Conservation (phyloP, 192 early-diverging fungal genomes). For the Pilaira anomala region DNA sequence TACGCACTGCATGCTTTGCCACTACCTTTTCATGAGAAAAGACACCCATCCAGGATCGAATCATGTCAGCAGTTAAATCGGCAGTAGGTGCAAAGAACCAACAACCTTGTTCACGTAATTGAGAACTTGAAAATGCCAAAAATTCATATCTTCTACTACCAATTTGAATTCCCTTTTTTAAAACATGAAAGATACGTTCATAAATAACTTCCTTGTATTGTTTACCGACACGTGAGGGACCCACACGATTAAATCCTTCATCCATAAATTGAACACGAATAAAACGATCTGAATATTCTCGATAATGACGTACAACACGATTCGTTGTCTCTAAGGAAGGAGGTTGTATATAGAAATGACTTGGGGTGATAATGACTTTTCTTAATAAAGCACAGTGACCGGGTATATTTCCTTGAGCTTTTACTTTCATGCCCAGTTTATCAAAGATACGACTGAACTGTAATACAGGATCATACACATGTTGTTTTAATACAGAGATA, state of each 20-base stretch:
- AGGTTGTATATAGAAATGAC: slow-evolving; percentile 59
- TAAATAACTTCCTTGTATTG: slow-evolving; percentile 42
- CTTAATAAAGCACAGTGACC: slow-evolving; percentile 47
- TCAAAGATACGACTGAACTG: slow-evolving; percentile 25
- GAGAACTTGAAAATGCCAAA: slow-evolving; percentile 61
- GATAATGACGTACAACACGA: slow-evolving; percentile 64
- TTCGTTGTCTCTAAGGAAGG: slow-evolving; percentile 70
- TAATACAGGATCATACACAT: slow-evolving; percentile 38
- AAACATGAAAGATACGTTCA: slow-evolving; percentile 46
- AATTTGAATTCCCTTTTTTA: slow-evolving; percentile 53
- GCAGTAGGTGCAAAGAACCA: slow-evolving; percentile 67
- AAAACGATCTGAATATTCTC: slow-evolving; percentile 51
- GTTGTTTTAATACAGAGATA: slow-evolving; percentile 25
- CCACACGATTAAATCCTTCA: slow-evolving; percentile 46
- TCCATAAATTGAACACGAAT: slow-evolving; percentile 68
- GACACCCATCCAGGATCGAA: slow-evolving; percentile 68
- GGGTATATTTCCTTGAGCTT: slow-evolving; percentile 33
- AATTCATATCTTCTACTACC: slow-evolving; percentile 57
- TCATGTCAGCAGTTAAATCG: slow-evolving; percentile 44
- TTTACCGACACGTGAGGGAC: slow-evolving; percentile 25
- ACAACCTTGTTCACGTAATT: slow-evolving; percentile 58
- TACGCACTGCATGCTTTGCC: slow-evolving; percentile 66
- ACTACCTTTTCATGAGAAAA: slow-evolving; percentile 62
- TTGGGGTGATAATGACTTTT: slow-evolving; percentile 66
- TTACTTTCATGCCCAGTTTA: slow-evolving; percentile 18